phyloP scores from a whole-genome alignment of 768 basidiomycete genomes.

The Trametes coccinea region DNA sequence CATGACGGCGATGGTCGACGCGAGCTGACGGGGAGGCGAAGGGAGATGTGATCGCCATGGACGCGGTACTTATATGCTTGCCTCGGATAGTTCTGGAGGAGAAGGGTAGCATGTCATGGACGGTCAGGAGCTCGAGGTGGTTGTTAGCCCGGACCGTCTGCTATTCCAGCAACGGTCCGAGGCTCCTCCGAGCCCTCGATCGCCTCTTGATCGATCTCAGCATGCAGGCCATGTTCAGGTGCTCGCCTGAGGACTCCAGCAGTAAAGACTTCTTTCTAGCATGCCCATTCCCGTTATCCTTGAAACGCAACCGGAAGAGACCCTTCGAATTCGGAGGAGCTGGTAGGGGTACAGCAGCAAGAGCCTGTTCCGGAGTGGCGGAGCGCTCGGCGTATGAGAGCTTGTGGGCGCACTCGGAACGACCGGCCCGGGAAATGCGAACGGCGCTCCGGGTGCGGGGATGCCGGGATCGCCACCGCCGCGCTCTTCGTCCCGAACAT shows the following conservation, averaged over 20 bases:
- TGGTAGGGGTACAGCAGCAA: too few species aligned
- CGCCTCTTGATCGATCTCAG: constrained; percentile 2
- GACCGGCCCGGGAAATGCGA: neutral
- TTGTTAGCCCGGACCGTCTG: constrained; percentile 17
- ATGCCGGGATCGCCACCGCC: neutral
- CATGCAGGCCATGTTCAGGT: too few species aligned
- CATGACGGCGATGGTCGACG: constrained; percentile 15
- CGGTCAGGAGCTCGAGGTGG: constrained; percentile 21
- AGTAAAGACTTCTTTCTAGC: too few species aligned
- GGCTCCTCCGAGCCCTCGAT: constrained; percentile 7
- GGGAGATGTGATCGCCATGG: neutral
- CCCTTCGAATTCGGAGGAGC: too few species aligned
- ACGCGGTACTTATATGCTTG: constrained; percentile 3
- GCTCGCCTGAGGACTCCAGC: too few species aligned
- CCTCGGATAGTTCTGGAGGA: neutral
- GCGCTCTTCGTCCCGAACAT: neutral
- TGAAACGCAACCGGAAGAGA: too few species aligned
- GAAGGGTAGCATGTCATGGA: neutral
- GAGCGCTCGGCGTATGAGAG: neutral
- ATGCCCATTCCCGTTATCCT: too few species aligned
- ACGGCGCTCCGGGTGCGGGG: neutral
- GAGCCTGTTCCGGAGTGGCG: neutral
- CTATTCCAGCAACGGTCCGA: constrained; percentile 18
- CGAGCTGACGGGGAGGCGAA: neutral
- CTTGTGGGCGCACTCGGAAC: neutral